Conservation (phyloP, 73 alveolate species). For the Uronychia binucleata region DNA sequence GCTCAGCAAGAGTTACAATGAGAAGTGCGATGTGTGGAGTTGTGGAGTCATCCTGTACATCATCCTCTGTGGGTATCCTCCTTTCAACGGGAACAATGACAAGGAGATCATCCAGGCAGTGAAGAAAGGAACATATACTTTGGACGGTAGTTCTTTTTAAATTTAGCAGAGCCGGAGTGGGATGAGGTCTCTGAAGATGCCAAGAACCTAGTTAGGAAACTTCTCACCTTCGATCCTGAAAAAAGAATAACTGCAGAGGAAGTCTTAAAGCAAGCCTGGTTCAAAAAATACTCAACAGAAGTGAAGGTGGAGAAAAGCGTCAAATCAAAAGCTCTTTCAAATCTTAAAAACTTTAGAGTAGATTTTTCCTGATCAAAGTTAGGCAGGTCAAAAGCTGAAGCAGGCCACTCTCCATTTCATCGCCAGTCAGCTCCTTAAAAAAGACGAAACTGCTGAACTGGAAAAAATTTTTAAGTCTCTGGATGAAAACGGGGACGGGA, state of each 20-base stretch:
- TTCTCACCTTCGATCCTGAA: slow-evolving; percentile 36
- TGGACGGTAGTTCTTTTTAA: no score
- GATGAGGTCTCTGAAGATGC: slow-evolving; percentile 60
- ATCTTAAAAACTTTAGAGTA: slow-evolving; percentile 72
- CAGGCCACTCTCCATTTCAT: slow-evolving; percentile 75
- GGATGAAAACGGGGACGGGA: slow-evolving; percentile 72
- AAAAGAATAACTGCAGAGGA: slow-evolving; percentile 43
- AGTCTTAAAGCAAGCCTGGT: slow-evolving; percentile 34
- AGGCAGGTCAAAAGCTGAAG: slow-evolving; percentile 72
- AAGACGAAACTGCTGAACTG: slow-evolving; percentile 73
- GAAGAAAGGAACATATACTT: slow-evolving; percentile 52
- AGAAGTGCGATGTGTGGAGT: slow-evolving; percentile 85
- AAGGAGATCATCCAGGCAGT: slow-evolving; percentile 61
- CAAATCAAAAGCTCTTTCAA: slow-evolving; percentile 32
- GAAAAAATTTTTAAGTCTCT: slow-evolving; percentile 69
- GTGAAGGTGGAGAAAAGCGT: slow-evolving; percentile 33
- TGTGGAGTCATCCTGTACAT: slow-evolving; percentile 84
- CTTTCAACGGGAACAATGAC: slow-evolving; percentile 77
- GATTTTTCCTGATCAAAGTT: no score
- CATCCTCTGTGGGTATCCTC: slow-evolving; percentile 81
- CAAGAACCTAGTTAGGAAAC: slow-evolving; percentile 29
- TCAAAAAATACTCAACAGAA: slow-evolving; percentile 9
- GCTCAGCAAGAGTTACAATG: slow-evolving; percentile 59
- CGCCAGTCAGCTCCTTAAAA: slow-evolving; percentile 68
- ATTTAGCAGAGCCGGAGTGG: slow-evolving; percentile 57